Conservation (phyloP, 495 filamentous ascomycete genomes). For the Penicillium robsamsonii region DNA sequence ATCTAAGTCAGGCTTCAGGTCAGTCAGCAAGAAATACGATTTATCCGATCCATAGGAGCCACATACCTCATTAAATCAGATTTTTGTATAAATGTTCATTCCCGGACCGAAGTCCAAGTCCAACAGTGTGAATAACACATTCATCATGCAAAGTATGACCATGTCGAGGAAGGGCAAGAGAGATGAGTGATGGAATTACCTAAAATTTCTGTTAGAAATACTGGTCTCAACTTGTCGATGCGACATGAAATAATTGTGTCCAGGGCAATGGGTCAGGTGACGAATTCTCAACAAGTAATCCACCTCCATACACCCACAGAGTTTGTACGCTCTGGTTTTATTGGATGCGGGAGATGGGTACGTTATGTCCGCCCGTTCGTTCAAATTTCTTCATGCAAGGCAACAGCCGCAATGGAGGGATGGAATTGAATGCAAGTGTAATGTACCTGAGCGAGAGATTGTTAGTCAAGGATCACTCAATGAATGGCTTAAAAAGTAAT, state of each 20-base stretch:
- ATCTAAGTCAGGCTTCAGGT: conserved; percentile 46
- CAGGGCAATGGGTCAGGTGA: conserved; percentile 72
- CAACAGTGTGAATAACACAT: conserved; percentile 97
- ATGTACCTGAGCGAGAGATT: conserved; percentile 52
- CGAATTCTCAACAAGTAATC: conserved; percentile 97
- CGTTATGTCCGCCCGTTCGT: conserved; percentile 98
- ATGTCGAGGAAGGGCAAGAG: conserved; percentile 29
- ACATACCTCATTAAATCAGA: conserved; percentile 99
- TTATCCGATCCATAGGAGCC: not conserved
- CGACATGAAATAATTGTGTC: conserved; percentile 13
- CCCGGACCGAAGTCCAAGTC: conserved; percentile 63
- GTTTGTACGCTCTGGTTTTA: conserved; percentile 83
- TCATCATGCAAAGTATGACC: conserved; percentile 64
- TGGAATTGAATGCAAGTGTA: conserved; percentile 26
- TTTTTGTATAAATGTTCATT: conserved; percentile 86
- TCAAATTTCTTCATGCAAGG: conserved; percentile 84
- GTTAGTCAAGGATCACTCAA: conserved; percentile 43
- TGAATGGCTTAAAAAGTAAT: conserved; percentile 23
- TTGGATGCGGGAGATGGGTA: conserved; percentile 63
- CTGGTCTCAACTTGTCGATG: conserved; percentile 11
- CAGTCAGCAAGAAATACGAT: conserved; percentile 40
- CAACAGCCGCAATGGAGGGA: conserved; percentile 18
- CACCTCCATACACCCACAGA: conserved; percentile 64
- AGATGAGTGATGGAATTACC: conserved; percentile 28
- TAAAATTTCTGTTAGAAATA: conserved; percentile 25